A percentile compares a stretch with the other conserved stretches of the same genome.
Evolutionary conservation across 495 filamentous ascomycete genomes (phyloP).

Genomic region (Aspergillus saccharolyticus): DNA sequence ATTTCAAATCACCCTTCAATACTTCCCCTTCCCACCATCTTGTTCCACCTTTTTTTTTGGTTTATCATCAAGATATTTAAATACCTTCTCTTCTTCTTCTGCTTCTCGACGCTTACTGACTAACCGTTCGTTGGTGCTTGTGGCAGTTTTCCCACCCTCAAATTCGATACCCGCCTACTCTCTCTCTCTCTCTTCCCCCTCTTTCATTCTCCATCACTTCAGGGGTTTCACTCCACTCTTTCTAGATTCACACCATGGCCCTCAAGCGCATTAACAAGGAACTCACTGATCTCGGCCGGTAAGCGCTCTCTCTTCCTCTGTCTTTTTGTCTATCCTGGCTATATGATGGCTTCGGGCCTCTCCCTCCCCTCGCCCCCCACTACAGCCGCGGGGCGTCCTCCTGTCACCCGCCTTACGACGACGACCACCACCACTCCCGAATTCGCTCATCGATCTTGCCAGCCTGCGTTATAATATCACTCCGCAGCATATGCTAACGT

Average conservation of each 20-base stretch:
- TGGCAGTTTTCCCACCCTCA: conserved; percentile 17
- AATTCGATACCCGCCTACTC: conserved; percentile 14
- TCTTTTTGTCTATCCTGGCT: neutral
- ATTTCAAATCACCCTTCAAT: neutral
- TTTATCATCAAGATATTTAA: no score
- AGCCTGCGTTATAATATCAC: neutral
- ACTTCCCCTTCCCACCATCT: neutral
- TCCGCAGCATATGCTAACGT: neutral
- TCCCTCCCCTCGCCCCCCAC: conserved; percentile 19
- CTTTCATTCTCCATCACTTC: conserved; percentile 13
- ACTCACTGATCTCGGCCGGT: conserved; percentile 98
- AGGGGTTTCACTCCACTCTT: conserved; percentile 7
- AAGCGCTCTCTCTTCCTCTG: conserved; percentile 35
- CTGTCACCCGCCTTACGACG: neutral
- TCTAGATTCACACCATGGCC: conserved; percentile 62
- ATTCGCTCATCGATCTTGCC: neutral
- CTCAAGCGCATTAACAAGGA: conserved; percentile 99
- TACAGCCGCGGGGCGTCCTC: conserved; percentile 21
- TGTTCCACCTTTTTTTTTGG: no score
- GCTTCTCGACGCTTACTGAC: conserved; percentile 8
- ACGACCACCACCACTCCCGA: neutral
- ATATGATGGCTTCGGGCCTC: neutral
- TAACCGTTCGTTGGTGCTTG: neutral
- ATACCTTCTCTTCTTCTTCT: neutral
- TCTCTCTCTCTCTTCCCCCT: conserved; percentile 10